Evolutionary conservation across 129 eudicot species (phyloP).

Genomic region (Chrysanthemum makinoi): DNA sequence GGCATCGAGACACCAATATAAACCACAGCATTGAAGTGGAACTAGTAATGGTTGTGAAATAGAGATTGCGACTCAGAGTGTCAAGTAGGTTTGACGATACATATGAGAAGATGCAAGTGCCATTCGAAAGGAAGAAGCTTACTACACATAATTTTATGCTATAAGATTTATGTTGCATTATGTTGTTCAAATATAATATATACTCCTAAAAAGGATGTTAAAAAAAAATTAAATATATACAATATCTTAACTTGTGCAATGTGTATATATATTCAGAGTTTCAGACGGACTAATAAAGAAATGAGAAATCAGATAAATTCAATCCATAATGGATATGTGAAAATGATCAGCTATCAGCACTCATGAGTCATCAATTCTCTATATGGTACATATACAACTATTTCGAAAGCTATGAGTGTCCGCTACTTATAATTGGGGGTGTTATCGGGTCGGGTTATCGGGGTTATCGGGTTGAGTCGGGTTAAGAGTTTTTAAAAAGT

Average conservation of each 20-base stretch:
- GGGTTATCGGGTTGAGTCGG: no score
- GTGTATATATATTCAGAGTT: neutral
- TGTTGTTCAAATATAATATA: neutral
- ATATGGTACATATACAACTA: neutral
- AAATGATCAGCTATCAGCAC: neutral
- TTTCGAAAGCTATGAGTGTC: neutral
- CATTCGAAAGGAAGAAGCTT: constrained; percentile 17
- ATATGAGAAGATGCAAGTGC: constrained; percentile 7
- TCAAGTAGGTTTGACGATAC: constrained; percentile 4
- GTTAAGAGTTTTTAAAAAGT: no score
- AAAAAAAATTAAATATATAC: neutral
- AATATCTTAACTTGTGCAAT: constrained; percentile 6
- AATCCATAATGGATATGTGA: neutral
- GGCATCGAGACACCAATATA: constrained; percentile 48
- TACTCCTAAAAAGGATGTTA: constrained; percentile 2
- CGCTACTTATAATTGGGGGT: neutral
- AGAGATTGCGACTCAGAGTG: constrained; percentile 24
- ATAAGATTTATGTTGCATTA: no score
- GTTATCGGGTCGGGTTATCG: no score
- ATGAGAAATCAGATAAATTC: neutral
- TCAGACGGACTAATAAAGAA: neutral
- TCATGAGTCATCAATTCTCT: neutral
- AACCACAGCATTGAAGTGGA: constrained; percentile 33
- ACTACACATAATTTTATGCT: neutral
- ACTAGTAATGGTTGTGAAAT: constrained; percentile 5